These are phyloP conservation scores for Sporisorium graminicola DNA, from an alignment of 1,284 basidiomycete species.

Conservation along the genomic window DNA sequence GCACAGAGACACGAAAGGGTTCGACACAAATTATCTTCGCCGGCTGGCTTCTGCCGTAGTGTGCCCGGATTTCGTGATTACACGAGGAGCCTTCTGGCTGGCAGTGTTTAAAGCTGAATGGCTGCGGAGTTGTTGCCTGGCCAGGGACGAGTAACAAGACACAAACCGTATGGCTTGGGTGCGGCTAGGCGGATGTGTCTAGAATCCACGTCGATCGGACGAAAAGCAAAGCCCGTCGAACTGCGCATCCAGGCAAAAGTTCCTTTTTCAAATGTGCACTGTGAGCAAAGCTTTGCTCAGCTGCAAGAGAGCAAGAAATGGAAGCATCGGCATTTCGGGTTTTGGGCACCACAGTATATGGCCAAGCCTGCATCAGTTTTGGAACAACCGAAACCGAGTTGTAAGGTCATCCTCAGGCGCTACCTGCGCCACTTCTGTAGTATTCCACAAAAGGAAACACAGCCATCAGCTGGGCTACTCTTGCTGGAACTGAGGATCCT, in stretches of 20 bases:
- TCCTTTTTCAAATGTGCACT: neutral
- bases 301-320: neutral
- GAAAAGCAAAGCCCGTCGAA: slow-evolving; percentile 6
- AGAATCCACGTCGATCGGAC: neutral
- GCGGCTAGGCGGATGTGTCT: slow-evolving; percentile 2
- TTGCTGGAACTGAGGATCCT: too few species aligned
- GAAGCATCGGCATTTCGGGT: neutral
- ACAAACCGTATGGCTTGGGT: neutral
- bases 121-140: too few species aligned
- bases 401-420: slow-evolving; percentile 1
- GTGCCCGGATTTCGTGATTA: too few species aligned
- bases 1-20: neutral
- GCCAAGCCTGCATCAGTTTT: slow-evolving; percentile 1
- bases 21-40: neutral
- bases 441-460: too few species aligned
- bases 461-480: too few species aligned
- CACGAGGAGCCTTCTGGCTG: neutral
- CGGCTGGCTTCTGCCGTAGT: too few species aligned
- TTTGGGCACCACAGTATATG: neutral
- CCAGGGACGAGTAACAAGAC: neutral
- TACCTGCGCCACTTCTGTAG: neutral
- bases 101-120: too few species aligned
- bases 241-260: neutral
- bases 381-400: too few species aligned
- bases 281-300: neutral